phyloP scores from a whole-genome alignment of 1,284 basidiomycete species.

The Entoloma clypeatum region DNA sequence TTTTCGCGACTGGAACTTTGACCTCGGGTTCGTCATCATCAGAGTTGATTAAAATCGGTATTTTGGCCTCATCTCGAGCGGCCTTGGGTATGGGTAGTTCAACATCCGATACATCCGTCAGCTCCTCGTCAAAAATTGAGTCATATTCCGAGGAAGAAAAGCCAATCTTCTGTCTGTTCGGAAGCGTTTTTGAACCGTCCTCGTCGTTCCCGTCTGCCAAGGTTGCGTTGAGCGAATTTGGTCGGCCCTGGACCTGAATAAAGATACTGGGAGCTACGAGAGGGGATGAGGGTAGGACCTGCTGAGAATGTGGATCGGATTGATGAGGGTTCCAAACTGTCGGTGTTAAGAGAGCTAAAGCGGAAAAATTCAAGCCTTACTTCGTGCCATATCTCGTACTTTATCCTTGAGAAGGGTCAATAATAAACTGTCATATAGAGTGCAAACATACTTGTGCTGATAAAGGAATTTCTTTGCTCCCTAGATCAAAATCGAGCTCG shows the following conservation, averaged over 20 bases:
- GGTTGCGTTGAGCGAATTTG: too few relatives aligned
- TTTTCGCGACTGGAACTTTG: conserved; percentile 4
- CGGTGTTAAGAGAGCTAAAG: background rate
- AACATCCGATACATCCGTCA: conserved; percentile 13
- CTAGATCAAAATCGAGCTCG: conserved; percentile 16
- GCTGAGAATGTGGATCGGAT: conserved; percentile 9
- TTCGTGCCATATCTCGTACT: conserved; percentile 20
- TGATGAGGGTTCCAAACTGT: conserved; percentile 18
- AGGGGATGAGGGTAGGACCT: conserved; percentile 16
- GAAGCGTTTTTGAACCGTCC: too few relatives aligned
- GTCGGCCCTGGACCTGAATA: too few relatives aligned
- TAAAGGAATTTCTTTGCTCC: conserved; percentile 7
- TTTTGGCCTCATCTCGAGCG: too few relatives aligned
- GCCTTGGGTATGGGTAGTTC: too few relatives aligned
- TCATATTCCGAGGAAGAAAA: conserved; percentile 13
- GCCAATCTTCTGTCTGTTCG: background rate
- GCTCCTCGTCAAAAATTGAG: conserved; percentile 13
- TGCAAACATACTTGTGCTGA: conserved; percentile 21
- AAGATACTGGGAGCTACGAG: conserved; percentile 9
- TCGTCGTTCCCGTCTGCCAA: too few relatives aligned
- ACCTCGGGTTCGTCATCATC: conserved; percentile 9
- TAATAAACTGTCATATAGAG: background rate
- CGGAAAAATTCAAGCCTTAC: conserved; percentile 10
- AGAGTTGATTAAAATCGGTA: background rate
- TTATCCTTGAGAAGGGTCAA: conserved; percentile 19